These are phyloP conservation scores for Ceratocystiopsis sp. DNA, from an alignment of 2,329 filamentous ascomycete species.

Conservation along the genomic window DNA sequence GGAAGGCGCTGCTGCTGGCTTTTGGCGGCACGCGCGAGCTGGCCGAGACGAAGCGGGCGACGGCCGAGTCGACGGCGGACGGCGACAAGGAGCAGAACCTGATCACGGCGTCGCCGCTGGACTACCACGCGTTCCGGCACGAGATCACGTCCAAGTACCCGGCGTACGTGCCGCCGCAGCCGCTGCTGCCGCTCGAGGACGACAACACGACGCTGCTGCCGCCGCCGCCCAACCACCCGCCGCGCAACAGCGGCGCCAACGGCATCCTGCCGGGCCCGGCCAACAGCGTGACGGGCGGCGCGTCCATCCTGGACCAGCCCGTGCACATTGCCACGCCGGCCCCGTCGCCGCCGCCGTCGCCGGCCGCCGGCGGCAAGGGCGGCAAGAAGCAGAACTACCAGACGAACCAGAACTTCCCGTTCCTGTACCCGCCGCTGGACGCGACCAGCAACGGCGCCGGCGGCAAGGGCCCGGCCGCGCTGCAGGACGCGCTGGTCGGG, in stretches of 20 bases:
- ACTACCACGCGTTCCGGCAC: conserved; percentile 91
- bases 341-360: conserved; percentile 86
- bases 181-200: conserved; percentile 67
- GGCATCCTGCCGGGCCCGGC: conserved; percentile 43
- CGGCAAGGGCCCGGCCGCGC: conserved; percentile 67
- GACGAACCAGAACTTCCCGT: conserved; percentile 96
- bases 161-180: conserved; percentile 78
- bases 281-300: conserved; percentile 38
- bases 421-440: conserved; percentile 89
- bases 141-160: conserved; percentile 97
- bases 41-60: conserved; percentile 53
- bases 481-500: conserved; percentile 66
- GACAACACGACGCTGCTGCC: conserved; percentile 86
- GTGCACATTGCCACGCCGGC: conserved; percentile 98
- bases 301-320: conserved; percentile 83
- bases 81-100: conserved; percentile 52
- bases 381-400: conserved; percentile 99
- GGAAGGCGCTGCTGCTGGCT: conserved; percentile 77
- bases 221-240: conserved; percentile 59
- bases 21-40: conserved; percentile 69
- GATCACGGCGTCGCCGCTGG: conserved; percentile 83
- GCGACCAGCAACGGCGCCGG: conserved; percentile 77
- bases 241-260: conserved; percentile 39
- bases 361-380: conserved; percentile 70
- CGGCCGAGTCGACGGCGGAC: conserved; percentile 40